Evolutionary conservation across 164 flowering plant species (phyloP).

Genomic region (Euptelea pleiosperma): DNA sequence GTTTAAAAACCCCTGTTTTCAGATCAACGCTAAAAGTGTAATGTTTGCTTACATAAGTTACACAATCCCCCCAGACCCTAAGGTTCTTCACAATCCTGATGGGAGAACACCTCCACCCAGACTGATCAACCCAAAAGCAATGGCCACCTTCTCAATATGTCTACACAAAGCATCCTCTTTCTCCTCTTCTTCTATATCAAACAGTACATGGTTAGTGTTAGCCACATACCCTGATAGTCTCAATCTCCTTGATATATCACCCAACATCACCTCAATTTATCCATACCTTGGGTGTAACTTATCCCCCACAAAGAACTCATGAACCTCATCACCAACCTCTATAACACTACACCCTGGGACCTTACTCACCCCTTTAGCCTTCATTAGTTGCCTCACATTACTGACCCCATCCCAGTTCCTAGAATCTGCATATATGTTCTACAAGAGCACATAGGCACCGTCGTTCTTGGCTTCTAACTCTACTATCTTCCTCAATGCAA

Average conservation of each 20-base stretch:
- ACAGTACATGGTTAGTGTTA: slow-evolving; percentile 33
- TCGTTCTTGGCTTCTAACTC: slow-evolving; percentile 39
- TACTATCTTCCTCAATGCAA: slow-evolving; percentile 34
- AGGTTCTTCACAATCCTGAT: too few species aligned
- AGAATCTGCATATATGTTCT: slow-evolving; percentile 41
- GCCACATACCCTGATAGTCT: slow-evolving; percentile 36
- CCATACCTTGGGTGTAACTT: slow-evolving; percentile 33
- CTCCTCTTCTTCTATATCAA: slow-evolving; percentile 42
- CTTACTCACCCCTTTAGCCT: slow-evolving; percentile 32
- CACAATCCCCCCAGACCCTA: too few species aligned
- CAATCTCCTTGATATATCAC: slow-evolving; percentile 32
- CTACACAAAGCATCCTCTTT: slow-evolving; percentile 34
- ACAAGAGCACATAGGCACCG: slow-evolving; percentile 44
- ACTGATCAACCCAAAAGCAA: slow-evolving; percentile 42
- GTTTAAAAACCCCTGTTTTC: too few species aligned
- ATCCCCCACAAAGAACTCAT: slow-evolving; percentile 47
- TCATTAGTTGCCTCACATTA: slow-evolving; percentile 32
- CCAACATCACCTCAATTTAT: slow-evolving; percentile 29
- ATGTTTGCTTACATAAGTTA: too few species aligned
- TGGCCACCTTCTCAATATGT: slow-evolving; percentile 44
- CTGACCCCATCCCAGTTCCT: slow-evolving; percentile 35
- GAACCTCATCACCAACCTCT: slow-evolving; percentile 42
- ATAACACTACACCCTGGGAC: slow-evolving; percentile 48
- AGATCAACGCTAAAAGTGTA: too few species aligned
- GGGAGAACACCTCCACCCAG: slow-evolving; percentile 23